Evolutionary conservation across 1,139 yeast genomes (phyloP), one percentile per base, ranked within the genome.

Genomic region (Yamadazyma triangularis): DNA sequence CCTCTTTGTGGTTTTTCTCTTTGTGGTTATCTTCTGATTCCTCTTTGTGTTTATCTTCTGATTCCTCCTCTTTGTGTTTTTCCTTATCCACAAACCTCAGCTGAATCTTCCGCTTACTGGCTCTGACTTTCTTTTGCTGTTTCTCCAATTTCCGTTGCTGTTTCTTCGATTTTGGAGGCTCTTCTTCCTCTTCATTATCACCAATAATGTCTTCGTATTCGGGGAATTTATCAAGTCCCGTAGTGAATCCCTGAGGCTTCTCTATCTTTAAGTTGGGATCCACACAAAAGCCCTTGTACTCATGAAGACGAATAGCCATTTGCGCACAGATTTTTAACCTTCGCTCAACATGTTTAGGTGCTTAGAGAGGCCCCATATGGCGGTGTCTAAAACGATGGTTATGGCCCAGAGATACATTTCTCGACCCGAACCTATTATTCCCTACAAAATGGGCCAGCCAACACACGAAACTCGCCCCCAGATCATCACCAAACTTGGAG

Each of bases 391-490:
- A n/a, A n/a, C n/a, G n/a, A n/a, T n/a, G n/a, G n/a, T n/a, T n/a
- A n/a, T n/a, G n/a, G n/a, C n/a, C n/a, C n/a, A n/a, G n/a, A n/a
- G n/a, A n/a, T n/a, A n/a, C n/a, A n/a, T n/a, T 22, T 19, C 53
- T 13, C 42, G 64, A 29, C 50, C 58, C 7, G 13, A 40, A 11
- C 41, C 52, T 6, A 32, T 30, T 3, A 33, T 45, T 2, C 50
- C 62, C 2, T 54, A 64, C 35, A 52, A 56, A 20, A 63, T 87
- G 2, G 97, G 97, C 1, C 98, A 91, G 56, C 93, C 97, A 0
- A 65, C 86, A 7, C 76, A 71, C 48, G 96, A 87, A 49, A 88
- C 95, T 1, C 68, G 96, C 36, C 93, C 95, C 1, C 73, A 68
- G 38, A 78, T 79, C 42, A 56, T 84, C 30, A 65, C 93, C 6